Evolutionary conservation across 768 basidiomycete genomes (phyloP), one percentile per base, ranked within the genome.

Genomic region (Goffeauzyma gilvescens): DNA sequence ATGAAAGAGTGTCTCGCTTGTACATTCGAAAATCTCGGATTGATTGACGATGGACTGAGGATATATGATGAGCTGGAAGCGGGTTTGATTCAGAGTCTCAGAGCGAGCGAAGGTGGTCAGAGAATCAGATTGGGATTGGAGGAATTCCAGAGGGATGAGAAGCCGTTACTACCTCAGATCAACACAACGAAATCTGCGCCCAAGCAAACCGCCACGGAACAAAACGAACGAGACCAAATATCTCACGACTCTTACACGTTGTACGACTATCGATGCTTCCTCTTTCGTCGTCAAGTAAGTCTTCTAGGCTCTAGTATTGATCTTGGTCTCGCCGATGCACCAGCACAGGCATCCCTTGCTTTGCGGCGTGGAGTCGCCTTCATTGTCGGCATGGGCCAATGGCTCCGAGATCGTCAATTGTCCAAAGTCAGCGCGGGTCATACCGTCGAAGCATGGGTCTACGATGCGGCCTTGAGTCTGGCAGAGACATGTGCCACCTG

Each of bases 21-120:
- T 44, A 90, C 89, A 0, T 89, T 85, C 54, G 84, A 90, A 59
- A 82, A 82, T 4, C 79, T 95, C 64, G 78, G 74, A 50, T 70
- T 98, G 6, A 72, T 75, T 42, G 89, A 96, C 54, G 93, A 96
- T 55, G 85, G 90, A 0, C 65, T 89, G 6, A 64, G 75, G 17
- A 80, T 82, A 48, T 95, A 95, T 51, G 79, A 85, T 44, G 89
- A 96, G 64, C 74, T 98, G 3, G 93, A 96, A 59, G 70, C 72
- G 0, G n/a, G n/a, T n/a, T n/a, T n/a, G n/a, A n/a, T n/a, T n/a
- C n/a, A n/a, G n/a, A n/a, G n/a, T n/a, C n/a, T n/a, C n/a, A n/a
- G n/a, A n/a, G n/a, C n/a, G n/a, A n/a, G n/a, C n/a, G n/a, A n/a
- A n/a, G n/a, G n/a, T n/a, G n/a, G n/a, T n/a, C n/a, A n/a, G n/a